These are phyloP conservation scores for Fimicolochytrium jonesii DNA, from an alignment of 192 early-diverging fungal genomes.

Conservation along the genomic window DNA sequence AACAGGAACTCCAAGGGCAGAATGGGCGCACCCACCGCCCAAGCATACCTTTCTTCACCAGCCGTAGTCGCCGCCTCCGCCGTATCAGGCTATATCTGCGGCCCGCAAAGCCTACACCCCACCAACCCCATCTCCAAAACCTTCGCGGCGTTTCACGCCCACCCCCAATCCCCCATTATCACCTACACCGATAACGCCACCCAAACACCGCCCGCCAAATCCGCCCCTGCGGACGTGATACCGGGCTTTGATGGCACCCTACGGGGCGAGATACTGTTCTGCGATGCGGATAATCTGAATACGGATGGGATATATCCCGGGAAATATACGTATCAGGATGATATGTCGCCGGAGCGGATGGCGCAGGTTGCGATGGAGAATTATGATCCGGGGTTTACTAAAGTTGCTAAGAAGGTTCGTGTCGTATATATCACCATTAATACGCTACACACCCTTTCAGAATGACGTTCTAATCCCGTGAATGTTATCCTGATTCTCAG, in stretches of 20 bases:
- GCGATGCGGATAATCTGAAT: constrained; percentile 92
- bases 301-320: constrained; percentile 99
- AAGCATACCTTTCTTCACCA: constrained; percentile 76
- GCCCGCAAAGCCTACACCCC: constrained; percentile 22
- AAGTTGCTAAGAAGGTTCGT: constrained; percentile 57
- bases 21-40: constrained; percentile 90
- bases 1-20: constrained; percentile 99
- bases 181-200: constrained; percentile 14
- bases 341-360: constrained; percentile 87
- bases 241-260: constrained; percentile 73
- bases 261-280: constrained; percentile 82
- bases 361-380: constrained; percentile 97
- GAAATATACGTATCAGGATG: constrained; percentile 97
- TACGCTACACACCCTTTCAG: neutral
- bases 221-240: constrained; percentile 32
- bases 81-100: constrained; percentile 77
- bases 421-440: too few relatives aligned
- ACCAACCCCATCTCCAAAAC: neutral
- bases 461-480: too few relatives aligned
- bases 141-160: neutral
- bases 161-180: constrained; percentile 16
- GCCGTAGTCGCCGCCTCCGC: constrained; percentile 96
- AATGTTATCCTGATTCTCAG: too few relatives aligned
- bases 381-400: constrained; percentile 86
- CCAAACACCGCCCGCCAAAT: neutral